Evolutionary conservation across 2,329 filamentous ascomycete species (phyloP).

Genomic region (Davidsoniella eucalypti): DNA sequence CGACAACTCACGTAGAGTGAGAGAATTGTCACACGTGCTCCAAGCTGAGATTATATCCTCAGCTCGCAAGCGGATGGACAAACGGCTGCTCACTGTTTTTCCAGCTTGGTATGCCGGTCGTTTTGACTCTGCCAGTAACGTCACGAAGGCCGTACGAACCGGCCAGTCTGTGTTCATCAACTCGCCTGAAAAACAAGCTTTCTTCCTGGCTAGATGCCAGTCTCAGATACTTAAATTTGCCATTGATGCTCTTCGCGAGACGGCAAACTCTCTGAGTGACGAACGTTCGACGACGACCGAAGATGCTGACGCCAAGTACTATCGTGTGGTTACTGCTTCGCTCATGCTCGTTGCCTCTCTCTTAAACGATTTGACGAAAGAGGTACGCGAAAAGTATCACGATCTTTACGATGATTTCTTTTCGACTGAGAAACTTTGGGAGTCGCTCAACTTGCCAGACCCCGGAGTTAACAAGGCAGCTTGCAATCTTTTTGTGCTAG

Average conservation of each 20-base stretch:
- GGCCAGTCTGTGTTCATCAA: conserved; percentile 61
- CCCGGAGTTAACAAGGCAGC: conserved; percentile 32
- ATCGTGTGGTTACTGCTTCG: conserved; percentile 47
- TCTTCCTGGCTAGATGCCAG: conserved; percentile 72
- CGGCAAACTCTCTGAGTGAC: conserved; percentile 68
- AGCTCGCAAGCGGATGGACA: conserved; percentile 68
- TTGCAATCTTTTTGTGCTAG: conserved; percentile 33
- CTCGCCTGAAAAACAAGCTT: conserved; percentile 59
- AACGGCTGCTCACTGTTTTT: conserved; percentile 57
- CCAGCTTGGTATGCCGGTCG: conserved; percentile 83
- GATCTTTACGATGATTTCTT: conserved; percentile 51
- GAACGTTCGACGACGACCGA: conserved; percentile 70
- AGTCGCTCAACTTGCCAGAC: conserved; percentile 47
- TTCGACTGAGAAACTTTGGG: conserved; percentile 48
- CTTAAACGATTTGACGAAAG: conserved; percentile 29
- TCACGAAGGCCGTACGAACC: conserved; percentile 59
- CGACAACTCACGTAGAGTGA: conserved; percentile 73
- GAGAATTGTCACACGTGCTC: conserved; percentile 66
- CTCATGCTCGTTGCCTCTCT: conserved; percentile 39
- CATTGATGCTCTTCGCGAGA: conserved; percentile 64
- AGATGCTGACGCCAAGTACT: conserved; percentile 74
- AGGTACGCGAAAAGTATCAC: conserved; percentile 41
- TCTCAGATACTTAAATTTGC: conserved; percentile 68
- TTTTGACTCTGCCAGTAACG: conserved; percentile 69
- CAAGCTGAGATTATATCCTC: conserved; percentile 47